Base-by-base conservation (phyloP, 495 filamentous ascomycete species). In the Umbilicaria muhlenbergii region DNA sequence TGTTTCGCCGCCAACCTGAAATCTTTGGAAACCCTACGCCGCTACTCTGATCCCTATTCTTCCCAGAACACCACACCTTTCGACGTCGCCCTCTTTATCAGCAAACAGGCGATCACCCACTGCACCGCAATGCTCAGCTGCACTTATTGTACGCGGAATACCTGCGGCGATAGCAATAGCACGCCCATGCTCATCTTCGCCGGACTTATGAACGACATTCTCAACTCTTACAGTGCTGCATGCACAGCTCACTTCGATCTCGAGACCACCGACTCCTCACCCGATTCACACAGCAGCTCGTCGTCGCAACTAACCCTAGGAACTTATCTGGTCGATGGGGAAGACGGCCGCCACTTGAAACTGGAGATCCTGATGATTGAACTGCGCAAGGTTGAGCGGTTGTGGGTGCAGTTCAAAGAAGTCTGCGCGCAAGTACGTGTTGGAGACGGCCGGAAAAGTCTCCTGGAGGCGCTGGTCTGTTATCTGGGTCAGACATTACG, bases 1-100 rank as follows among this genome's bases (percentile, higher is more conserved):
- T 72, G 67, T 45, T 70, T 70, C 44, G 60, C 58, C 8, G 58
- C 54, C 10, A 70, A 65, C 37, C 53, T 72, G 13, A 60, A 69
- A 38, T 61, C 62, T 2, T 58, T 70, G 2, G 61, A 65, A 46
- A 57, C 60, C 16, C 54, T 70, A 17, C 65, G 69, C 51, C 62
- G 68, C 41, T 58, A 63, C 13, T 70, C 66, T 3, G 56, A 52
- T 17, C 54, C 61, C 2, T 44, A 55, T 1, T 51, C 48, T 1
- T 19, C 41, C 6, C 48, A 51, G 5, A 36, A 31, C 17, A 36
- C 48, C 1, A 58, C 61, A 1, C 57, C 64, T 0, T 66, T 73
- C 38, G 68, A 71, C 39, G 38, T 64, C 15, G 58, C 69, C 11
- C 48, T 70, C 3, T 55, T 52, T 11, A 50, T 67, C 17, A 71